Base-by-base conservation (phyloP, 345 rosid species). In the Salix exigua region DNA sequence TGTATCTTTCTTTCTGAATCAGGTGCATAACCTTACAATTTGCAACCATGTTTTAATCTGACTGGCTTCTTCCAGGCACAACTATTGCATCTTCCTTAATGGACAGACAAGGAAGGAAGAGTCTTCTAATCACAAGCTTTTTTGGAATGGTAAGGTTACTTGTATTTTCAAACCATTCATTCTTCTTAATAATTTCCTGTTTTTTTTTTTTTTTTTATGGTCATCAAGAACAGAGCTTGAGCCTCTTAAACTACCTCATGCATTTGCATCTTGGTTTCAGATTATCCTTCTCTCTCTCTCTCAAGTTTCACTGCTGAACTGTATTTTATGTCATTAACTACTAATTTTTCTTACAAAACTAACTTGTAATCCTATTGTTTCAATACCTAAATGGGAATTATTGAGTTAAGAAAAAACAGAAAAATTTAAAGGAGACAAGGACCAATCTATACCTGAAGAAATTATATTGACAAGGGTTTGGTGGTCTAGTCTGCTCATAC, bases 31-130 rank as follows among this genome's bases (percentile, higher is more conserved):
- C 42, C 14, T 66, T 40, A 55, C 35, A 63, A 1, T 37, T 61
- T 78, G 40, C 17, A 19, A 51, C 13, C 10, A 12, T 74, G 7
- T 50, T 21, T 48, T 61, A 65, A 63, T 60, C 25, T 74, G 60
- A 44, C 33, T 77, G 74, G n/a, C 76, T 37, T 79, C 63, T 74
- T 75, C 61, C 87, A 96, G 99, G 99, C 76, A 96, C 99, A 68
- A 90, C 92, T 64, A 80, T 96, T 82, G 98, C 99, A 44, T 96
- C 99, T 46, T 96, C 97, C 38, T 88, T 96, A 83, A 96, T 96
- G 99, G 99, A 96, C 88, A 90, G 77, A 79, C 91, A 91, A 87
- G 99, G 99, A 85, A 88, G 99, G 79, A 96, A 92, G 81, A 92
- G 97, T 85, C 97, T 96, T 70, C 81, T 96, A 71, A 84, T 94